Percentiles rank a stretch among this genome's conserved stretches.
These are phyloP conservation scores for Nidula microcarpa DNA, from an alignment of 768 basidiomycete genomes.

Conservation along the genomic window DNA sequence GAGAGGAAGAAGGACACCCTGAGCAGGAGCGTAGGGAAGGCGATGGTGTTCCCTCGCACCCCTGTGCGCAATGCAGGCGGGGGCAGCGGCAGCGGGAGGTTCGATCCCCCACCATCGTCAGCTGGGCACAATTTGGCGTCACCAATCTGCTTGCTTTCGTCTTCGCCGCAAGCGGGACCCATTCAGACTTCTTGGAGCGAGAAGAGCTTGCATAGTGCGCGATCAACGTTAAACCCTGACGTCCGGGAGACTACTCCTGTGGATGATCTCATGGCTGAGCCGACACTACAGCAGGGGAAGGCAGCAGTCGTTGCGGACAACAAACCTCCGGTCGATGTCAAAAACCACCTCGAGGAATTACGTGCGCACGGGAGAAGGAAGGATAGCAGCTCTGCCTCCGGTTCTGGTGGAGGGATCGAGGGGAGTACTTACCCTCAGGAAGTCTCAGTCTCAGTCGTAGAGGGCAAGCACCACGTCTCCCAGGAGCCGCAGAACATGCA, in stretches of 20 bases:
- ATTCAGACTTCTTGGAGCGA: neutral
- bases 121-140: conserved; percentile 9
- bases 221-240: neutral
- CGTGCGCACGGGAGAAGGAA: neutral
- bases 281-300: neutral
- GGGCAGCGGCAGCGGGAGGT: too few species aligned
- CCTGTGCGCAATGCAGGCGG: too few species aligned
- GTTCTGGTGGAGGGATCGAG: too few species aligned
- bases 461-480: neutral
- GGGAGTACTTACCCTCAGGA: too few species aligned
- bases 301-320: neutral
- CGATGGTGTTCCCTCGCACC: too few species aligned
- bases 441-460: too few species aligned
- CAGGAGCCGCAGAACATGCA: neutral
- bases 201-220: neutral
- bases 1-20: too few species aligned
- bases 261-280: neutral
- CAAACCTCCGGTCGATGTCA: neutral
- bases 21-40: too few species aligned
- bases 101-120: too few species aligned
- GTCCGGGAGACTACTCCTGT: too few species aligned
- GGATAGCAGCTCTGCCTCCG: too few species aligned
- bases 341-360: neutral
- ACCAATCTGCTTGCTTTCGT: conserved; percentile 15
- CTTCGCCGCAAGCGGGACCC: conserved; percentile 8